Evolutionary conservation across 208 protist species (phyloP), one percentile per base, ranked within the genome.

Genomic region (Trypanosomatidae sp.): DNA sequence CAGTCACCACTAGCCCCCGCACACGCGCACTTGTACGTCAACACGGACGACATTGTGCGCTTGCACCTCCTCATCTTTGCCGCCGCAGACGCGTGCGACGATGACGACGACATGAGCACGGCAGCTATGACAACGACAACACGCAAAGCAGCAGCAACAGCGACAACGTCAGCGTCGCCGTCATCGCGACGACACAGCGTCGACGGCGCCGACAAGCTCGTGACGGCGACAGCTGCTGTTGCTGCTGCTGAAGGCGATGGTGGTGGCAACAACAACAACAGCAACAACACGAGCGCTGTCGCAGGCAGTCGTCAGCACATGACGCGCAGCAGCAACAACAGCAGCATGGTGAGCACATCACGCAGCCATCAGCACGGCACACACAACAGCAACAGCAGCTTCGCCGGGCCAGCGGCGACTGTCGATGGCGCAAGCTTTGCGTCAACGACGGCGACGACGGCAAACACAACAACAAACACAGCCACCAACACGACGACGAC

Each of bases 41-140:
- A 71, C 7, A 57, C 72, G 18, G 82, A 92, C 45, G 82, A 92
- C 40, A 47, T 76, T 6, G 57, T 86, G 16, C 66, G 65, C 27
- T 38, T 92, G 16, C 77, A 92, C 28, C 71, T 92, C 52, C 56
- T 88, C 6, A 55, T 92, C 33, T 86, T 88, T 40, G 65, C 73
- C 10, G 80, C 82, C 1, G 47, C 88, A 18, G 82, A 92, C 43
- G 63, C 67, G 7, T 88, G 77, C 33, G 70, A 87, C 7, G 82
- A 83, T 27, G 61, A 35, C 11, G 11, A 35, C n/a, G 30, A 35
- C 11, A n/a, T n/a, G n/a, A 35, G n/a, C 30, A 35, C 11, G 11
- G 30, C 23, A n/a, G n/a, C n/a, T n/a, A n/a, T n/a, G n/a, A n/a
- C n/a, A n/a, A n/a, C n/a, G n/a, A n/a, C n/a, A n/a, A n/a, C n/a